Percentiles rank a stretch among this genome's conserved stretches.
phyloP scores from a whole-genome alignment of 805 yeast genomes.

The Ogataea populi-albae region DNA sequence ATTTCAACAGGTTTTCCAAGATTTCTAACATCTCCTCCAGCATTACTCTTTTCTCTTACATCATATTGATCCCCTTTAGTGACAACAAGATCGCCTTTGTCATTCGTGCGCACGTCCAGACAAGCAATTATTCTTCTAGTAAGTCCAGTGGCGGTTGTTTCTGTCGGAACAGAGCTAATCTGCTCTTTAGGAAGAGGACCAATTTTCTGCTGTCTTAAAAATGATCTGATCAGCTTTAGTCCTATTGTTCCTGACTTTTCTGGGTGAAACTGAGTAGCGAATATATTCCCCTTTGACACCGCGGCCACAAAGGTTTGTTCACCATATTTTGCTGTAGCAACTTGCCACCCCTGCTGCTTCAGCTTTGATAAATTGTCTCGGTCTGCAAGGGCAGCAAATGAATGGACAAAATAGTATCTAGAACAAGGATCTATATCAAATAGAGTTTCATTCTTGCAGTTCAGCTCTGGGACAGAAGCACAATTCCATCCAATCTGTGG shows the following conservation, averaged over 20 bases:
- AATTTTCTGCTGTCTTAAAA: conserved; percentile 49
- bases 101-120: conserved; percentile 93
- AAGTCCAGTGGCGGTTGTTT: conserved; percentile 50
- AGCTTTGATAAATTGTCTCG: conserved; percentile 34
- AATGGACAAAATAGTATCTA: conserved; percentile 93
- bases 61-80: conserved; percentile 99
- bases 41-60: conserved; percentile 72
- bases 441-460: conserved; percentile 31
- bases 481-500: conserved; percentile 97
- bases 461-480: conserved; percentile 17
- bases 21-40: conserved; percentile 76
- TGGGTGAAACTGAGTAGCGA: conserved; percentile 99
- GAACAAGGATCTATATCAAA: conserved; percentile 64
- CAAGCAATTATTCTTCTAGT: conserved; percentile 94
- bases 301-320: conserved; percentile 82
- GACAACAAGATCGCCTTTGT: conserved; percentile 91
- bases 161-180: conserved; percentile 13
- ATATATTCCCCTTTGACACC: conserved; percentile 66
- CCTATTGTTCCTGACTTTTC: conserved; percentile 96
- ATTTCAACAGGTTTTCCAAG: conserved; percentile 95
- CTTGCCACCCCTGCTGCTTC: conserved; percentile 53
- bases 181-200: conserved; percentile 18
- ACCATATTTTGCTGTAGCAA: conserved; percentile 73
- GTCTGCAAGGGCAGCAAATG: conserved; percentile 75
- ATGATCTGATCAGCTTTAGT: conserved; percentile 66